phyloP scores from a whole-genome alignment of 352 stramenopile species.

The Peronosclerospora sorghi region DNA sequence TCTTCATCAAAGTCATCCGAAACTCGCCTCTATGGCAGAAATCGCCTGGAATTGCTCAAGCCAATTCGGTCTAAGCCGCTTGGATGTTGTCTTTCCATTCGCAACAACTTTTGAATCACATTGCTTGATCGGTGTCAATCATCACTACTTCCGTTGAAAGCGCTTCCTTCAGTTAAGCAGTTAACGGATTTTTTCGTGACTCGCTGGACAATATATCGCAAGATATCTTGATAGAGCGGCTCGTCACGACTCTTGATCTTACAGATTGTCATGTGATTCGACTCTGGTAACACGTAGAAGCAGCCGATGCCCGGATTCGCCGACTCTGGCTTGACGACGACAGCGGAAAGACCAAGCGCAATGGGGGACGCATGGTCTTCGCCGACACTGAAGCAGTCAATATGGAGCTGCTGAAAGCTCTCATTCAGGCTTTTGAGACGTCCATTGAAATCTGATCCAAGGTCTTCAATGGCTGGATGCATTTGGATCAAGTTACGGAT shows the following conservation, averaged over 20 bases:
- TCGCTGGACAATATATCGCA: slow-evolving; percentile 25
- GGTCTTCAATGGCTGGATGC: slow-evolving; percentile 63
- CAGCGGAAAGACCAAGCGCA: slow-evolving; percentile 53
- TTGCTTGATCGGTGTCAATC: too few species aligned
- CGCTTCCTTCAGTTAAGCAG: too few species aligned
- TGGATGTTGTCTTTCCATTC: too few species aligned
- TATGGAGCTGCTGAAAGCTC: slow-evolving; percentile 45
- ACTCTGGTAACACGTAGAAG: slow-evolving; percentile 48
- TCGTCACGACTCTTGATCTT: slow-evolving; percentile 61
- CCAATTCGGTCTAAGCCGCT: too few species aligned
- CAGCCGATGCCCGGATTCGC: slow-evolving; percentile 56
- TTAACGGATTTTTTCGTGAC: slow-evolving; percentile 80
- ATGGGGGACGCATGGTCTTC: slow-evolving; percentile 51
- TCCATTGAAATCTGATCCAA: slow-evolving; percentile 40
- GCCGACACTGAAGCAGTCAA: slow-evolving; percentile 64
- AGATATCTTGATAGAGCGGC: slow-evolving; percentile 50
- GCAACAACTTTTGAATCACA: too few species aligned
- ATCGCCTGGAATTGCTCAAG: too few species aligned
- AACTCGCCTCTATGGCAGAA: too few species aligned
- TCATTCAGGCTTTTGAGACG: slow-evolving; percentile 58
- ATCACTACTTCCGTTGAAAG: too few species aligned
- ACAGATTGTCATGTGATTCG: slow-evolving; percentile 84
- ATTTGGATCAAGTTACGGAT: slow-evolving; percentile 61
- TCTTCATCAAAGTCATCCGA: too few species aligned
- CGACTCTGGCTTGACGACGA: slow-evolving; percentile 70